Conservation (phyloP, 2,329 filamentous ascomycete species). For the Zopfia rhizophila region DNA sequence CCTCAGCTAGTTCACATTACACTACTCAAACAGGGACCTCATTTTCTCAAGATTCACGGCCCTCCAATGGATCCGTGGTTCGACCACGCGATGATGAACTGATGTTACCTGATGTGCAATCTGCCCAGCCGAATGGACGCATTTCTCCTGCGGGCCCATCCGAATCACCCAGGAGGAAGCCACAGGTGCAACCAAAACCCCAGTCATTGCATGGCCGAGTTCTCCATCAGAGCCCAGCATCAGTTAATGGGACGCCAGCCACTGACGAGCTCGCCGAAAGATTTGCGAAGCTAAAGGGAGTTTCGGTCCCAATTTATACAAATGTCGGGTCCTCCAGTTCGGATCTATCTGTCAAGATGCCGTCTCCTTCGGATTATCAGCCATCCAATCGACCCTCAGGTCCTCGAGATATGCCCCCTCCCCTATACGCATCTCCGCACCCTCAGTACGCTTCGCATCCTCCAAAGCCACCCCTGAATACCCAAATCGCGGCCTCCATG, state of each 20-base stretch:
- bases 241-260: slow-evolving; percentile 26
- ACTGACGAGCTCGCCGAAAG: slow-evolving; percentile 48
- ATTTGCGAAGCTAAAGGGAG: slow-evolving; percentile 48
- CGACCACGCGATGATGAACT: slow-evolving; percentile 41
- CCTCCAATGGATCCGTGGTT: slow-evolving; percentile 25
- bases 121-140: slow-evolving; percentile 28
- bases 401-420: slow-evolving; percentile 65
- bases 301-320: slow-evolving; percentile 33
- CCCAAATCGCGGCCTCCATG: slow-evolving; percentile 64
- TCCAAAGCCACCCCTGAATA: slow-evolving; percentile 62
- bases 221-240: slow-evolving; percentile 52
- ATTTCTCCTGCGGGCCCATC: slow-evolving; percentile 29
- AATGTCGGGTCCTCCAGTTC: slow-evolving; percentile 30
- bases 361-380: slow-evolving; percentile 52
- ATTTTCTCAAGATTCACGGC: slow-evolving; percentile 6
- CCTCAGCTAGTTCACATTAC: slow-evolving; percentile 10
- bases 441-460: slow-evolving; percentile 45
- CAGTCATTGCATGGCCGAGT: slow-evolving; percentile 71
- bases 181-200: slow-evolving; percentile 72
- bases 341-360: slow-evolving; percentile 53
- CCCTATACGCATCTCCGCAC: too few species aligned
- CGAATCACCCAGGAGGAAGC: slow-evolving; percentile 41
- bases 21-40: too few species aligned
- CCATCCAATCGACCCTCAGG: slow-evolving; percentile 52
- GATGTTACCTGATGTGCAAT: slow-evolving; percentile 48